Conservation (phyloP, 768 basidiomycete genomes). For the Amyloporia xantha region DNA sequence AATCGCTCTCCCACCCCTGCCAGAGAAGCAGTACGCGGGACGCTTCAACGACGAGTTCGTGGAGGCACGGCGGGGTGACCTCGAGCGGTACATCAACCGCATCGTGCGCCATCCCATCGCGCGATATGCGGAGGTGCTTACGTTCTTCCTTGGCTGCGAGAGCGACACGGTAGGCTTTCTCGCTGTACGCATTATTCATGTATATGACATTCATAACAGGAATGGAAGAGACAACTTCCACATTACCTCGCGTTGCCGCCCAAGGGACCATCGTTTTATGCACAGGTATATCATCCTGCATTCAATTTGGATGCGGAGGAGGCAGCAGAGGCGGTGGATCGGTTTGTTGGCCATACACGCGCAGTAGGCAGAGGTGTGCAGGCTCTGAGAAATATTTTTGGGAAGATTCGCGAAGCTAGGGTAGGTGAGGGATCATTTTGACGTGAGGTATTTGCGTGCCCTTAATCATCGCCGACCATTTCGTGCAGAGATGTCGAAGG, state of each 20-base stretch:
- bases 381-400: conserved; percentile 55
- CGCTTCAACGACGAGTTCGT: conserved; percentile 78
- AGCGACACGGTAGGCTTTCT: conserved; percentile 54
- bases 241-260: conserved; percentile 53
- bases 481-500: conserved; percentile 70
- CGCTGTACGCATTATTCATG: neutral
- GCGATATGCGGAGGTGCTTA: conserved; percentile 71
- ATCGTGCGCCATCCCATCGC: conserved; percentile 72
- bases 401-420: conserved; percentile 56
- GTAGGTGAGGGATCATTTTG: conserved; percentile 52
- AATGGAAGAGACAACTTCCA: conserved; percentile 62
- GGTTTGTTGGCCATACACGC: conserved; percentile 60
- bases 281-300: conserved; percentile 75
- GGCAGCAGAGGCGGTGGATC: conserved; percentile 46
- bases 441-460: too few species aligned
- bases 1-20: conserved; percentile 73
- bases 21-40: conserved; percentile 81
- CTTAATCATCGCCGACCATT: too few species aligned
- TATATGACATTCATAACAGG: conserved; percentile 35
- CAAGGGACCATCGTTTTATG: conserved; percentile 72
- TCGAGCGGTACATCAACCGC: conserved; percentile 70
- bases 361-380: conserved; percentile 68
- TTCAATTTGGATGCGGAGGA: conserved; percentile 80
- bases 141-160: conserved; percentile 74
- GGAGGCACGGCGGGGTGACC: conserved; percentile 72